Evolutionary conservation across 306 rosid species (phyloP), one percentile per base, ranked within the genome.

Genomic region (Cicer chorassanicum): DNA sequence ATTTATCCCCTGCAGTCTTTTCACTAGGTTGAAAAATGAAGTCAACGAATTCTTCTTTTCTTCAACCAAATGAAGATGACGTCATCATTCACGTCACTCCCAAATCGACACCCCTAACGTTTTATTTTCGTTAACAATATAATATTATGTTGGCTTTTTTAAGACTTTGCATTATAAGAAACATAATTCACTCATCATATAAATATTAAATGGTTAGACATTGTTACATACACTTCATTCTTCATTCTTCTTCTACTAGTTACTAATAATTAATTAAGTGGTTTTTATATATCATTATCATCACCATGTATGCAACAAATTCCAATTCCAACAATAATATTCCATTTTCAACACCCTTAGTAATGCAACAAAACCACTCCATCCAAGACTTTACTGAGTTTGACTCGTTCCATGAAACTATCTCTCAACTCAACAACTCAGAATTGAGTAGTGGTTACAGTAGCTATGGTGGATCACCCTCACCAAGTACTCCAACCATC

Each of bases 51-150:
- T 71, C 0, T 39, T 14, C 42, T 1, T 45, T 46, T 45, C 8
- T 16, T 55, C 38, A 55, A 55, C 61, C 61, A 19, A 9, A 8
- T n/a, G 14, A 29, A 0, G 34, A 12, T 84, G 84, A 84, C 90
- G 81, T 88, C 88, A 93, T 65, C 70, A 7, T 80, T 84, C 93
- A 82, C 93, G 87, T 88, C 94, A 88, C 24, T 56, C 4, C 68
- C 65, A 72, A 51, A 39, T 75, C 7, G 7, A 21, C 34, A 72
- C 75, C 46, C 19, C 13, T 13, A 73, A 59, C 8, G 44, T 24
- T 73, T 0, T 24, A 1, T 9, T 46, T 67, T 4, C 18, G 6
- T 11, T 24, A 57, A 69, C 10, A 41, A 24, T 16, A 40, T 0
- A 0, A n/a, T 44, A 15, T 55, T 67, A 0, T 14, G 18, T 55